Evolutionary conservation across 148 eudicot species (phyloP).

Genomic region (Cornus florida): DNA sequence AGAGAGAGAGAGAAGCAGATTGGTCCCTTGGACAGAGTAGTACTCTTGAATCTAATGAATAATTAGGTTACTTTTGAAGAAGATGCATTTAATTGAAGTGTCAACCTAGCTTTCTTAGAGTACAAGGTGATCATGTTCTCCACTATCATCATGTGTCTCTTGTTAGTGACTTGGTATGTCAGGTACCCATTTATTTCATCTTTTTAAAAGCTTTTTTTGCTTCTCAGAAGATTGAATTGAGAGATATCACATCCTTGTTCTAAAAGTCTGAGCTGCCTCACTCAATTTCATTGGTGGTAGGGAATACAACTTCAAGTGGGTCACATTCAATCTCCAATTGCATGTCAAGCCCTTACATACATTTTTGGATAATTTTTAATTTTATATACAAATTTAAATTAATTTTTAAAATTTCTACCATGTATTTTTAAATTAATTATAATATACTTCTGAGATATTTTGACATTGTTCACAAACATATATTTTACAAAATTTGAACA

Average conservation of each 20-base stretch:
- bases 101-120: background rate
- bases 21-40: too few species aligned
- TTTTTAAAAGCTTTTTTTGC: background rate
- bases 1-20: too few species aligned
- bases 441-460: too few species aligned
- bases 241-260: background rate
- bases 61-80: background rate
- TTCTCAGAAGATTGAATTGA: background rate
- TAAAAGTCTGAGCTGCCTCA: background rate
- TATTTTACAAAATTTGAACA: too few species aligned
- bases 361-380: too few species aligned
- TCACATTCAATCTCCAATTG: background rate
- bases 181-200: background rate
- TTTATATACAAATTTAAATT: too few species aligned
- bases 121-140: conserved; percentile 6
- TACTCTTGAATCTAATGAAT: background rate
- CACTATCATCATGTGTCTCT: conserved; percentile 3
- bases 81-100: background rate
- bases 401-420: too few species aligned
- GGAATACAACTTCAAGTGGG: background rate
- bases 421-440: too few species aligned
- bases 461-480: too few species aligned
- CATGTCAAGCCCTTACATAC: too few species aligned
- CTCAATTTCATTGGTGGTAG: background rate
- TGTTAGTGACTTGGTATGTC: conserved; percentile 8